Base-by-base conservation (phyloP, 192 early-diverging fungal genomes). In the Entomortierella lignicola region DNA sequence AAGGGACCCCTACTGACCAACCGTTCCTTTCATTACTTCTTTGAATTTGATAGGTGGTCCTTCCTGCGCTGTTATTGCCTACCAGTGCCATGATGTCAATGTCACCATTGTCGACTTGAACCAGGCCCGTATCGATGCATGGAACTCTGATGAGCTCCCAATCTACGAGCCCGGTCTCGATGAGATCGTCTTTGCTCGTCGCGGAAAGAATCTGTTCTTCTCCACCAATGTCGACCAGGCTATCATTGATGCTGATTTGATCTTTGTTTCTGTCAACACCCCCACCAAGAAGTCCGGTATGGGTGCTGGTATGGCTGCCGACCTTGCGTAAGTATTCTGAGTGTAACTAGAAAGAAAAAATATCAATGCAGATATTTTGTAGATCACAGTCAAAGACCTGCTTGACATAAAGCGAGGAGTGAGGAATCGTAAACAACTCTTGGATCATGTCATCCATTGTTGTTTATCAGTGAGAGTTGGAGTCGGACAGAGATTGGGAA, bases 81-180 rank as follows among this genome's bases (percentile, higher is more conserved):
- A 84, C 72, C 94, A 95, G 79, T 96, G 95, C 84, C 94, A 90
- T 25, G 84, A 91, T 42, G 85, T 97, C 77, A 88, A 95, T 64
- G 94, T 98, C 50, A 96, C 95, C 10, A 95, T 98, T 58, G 95
- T 95, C 20, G 95, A 98, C 81, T 88, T 90, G 67, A 94, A 93
- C 83, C 83, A 87, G 60, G 72, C 83, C 57, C 90, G 95, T 72
- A 96, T 98, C 61, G 89, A 89, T 39, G 92, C 93, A 37, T 98
- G 97, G 97, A 98, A 98, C 84, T 95, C 94, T 8, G 85, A 91
- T 56, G 69, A 83, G 25, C 89, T 98, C 26, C 97, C 97, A 18
- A 94, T 98, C 63, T 98, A 94, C 70, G 96, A 98, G 71, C 95
- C 95, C 13, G 95, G 95, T 21, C 89, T 98, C 37, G 94, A 96